Conservation (phyloP, 2,329 filamentous ascomycete species). For the Dothistroma pini region DNA sequence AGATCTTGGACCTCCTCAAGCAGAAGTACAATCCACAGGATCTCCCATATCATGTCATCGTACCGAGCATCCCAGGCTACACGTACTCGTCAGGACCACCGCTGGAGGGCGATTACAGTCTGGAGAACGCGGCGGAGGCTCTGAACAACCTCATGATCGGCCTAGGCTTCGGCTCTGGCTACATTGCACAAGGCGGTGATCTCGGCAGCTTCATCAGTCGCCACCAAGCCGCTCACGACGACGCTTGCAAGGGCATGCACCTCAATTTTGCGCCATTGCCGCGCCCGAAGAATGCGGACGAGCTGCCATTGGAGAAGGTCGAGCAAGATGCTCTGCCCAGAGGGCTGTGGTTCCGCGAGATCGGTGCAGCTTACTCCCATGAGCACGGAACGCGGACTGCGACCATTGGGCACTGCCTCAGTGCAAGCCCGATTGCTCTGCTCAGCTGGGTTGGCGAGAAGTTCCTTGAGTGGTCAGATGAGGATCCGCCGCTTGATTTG, state of each 20-base stretch:
- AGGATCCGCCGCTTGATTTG: conserved; percentile 37
- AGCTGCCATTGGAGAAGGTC: conserved; percentile 25
- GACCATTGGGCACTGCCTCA: conserved; percentile 55
- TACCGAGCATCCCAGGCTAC: conserved; percentile 53
- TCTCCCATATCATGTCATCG: conserved; percentile 55
- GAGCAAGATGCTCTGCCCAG: conserved; percentile 42
- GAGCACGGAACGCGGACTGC: conserved; percentile 54
- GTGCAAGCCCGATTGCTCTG: conserved; percentile 53
- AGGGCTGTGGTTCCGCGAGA: conserved; percentile 38
- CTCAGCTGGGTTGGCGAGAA: conserved; percentile 59
- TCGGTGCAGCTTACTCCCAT: conserved; percentile 49
- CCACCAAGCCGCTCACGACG: conserved; percentile 31
- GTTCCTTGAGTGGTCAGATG: conserved; percentile 52
- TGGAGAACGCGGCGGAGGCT: conserved; percentile 40
- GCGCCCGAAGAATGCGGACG: conserved; percentile 24
- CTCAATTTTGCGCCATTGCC: conserved; percentile 25
- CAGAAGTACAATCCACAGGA: conserved; percentile 47
- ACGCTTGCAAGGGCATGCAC: conserved; percentile 26
- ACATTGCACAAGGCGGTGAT: conserved; percentile 55
- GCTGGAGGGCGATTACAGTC: conserved; percentile 41
- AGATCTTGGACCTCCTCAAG: conserved; percentile 33
- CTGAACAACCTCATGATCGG: conserved; percentile 50
- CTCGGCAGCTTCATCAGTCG: conserved; percentile 45
- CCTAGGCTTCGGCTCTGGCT: conserved; percentile 49
- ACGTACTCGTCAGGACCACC: conserved; percentile 45